These are phyloP conservation scores for Rhodocollybia butyracea DNA, from an alignment of 768 basidiomycete genomes.

Conservation along the genomic window DNA sequence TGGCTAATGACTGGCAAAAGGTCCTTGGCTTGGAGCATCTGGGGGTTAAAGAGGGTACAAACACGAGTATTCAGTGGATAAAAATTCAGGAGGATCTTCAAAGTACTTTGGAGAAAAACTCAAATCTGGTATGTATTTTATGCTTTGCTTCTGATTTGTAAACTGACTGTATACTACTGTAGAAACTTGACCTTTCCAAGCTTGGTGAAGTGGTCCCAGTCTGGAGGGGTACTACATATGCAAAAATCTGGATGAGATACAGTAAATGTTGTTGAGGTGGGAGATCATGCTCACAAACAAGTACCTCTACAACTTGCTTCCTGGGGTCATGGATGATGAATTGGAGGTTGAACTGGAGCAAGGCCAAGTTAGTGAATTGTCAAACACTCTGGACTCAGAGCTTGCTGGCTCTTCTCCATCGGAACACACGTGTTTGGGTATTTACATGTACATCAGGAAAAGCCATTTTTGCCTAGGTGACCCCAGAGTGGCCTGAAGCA, in stretches of 20 bases:
- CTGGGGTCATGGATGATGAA: not conserved
- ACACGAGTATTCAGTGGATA: not conserved
- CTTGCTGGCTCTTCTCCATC: too few relatives aligned
- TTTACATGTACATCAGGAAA: too few relatives aligned
- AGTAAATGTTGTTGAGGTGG: not conserved
- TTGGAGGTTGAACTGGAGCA: too few relatives aligned
- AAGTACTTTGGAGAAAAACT: not conserved
- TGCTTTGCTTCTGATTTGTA: not conserved
- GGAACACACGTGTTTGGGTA: too few relatives aligned
- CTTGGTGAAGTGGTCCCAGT: not conserved
- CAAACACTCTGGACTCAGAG: not conserved
- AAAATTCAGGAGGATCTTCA: not conserved
- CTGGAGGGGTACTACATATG: not conserved
- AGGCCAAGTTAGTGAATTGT: not conserved
- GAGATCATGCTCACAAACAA: not conserved
- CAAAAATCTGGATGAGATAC: not conserved
- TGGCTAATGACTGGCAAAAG: not conserved
- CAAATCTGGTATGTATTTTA: not conserved
- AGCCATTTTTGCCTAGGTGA: too few relatives aligned
- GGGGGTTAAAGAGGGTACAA: not conserved
- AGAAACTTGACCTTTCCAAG: not conserved
- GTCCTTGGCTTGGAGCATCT: not conserved
- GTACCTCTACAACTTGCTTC: not conserved
- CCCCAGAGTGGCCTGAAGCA: too few relatives aligned
- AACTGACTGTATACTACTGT: not conserved